Percentiles rank a stretch among this genome's conserved stretches.
These are phyloP conservation scores for Nitzschia sp. DNA, from an alignment of 108 stramenopile genomes.

Conservation along the genomic window DNA sequence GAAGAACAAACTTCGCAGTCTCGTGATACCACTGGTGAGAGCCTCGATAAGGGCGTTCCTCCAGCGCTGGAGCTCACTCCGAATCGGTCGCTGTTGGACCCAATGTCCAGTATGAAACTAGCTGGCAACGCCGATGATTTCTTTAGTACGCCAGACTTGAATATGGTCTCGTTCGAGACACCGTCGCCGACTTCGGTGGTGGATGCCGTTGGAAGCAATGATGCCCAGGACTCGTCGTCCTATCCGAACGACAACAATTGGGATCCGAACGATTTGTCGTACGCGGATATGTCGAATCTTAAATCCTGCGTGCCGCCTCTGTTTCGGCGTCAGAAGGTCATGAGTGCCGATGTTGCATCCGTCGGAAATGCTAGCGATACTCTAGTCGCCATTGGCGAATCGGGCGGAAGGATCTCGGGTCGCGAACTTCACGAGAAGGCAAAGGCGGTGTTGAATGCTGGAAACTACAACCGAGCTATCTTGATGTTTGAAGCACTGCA, in stretches of 20 bases:
- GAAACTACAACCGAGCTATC: slow-evolving; percentile 32
- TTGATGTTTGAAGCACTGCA: slow-evolving; percentile 35
- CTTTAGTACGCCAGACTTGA: slow-evolving; percentile 13
- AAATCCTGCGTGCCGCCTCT: slow-evolving; percentile 23
- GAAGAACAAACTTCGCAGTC: not conserved
- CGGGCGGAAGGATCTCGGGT: slow-evolving; percentile 24
- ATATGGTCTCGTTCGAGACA: slow-evolving; percentile 11
- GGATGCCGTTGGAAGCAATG: not conserved
- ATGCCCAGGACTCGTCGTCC: not conserved
- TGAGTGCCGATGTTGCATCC: slow-evolving; percentile 38
- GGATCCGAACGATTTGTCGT: not conserved
- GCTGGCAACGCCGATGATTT: slow-evolving; percentile 25
- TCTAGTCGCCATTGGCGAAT: slow-evolving; percentile 11
- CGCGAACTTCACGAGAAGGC: slow-evolving; percentile 41
- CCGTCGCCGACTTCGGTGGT: slow-evolving; percentile 7
- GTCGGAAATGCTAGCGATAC: slow-evolving; percentile 39
- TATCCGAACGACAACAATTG: slow-evolving; percentile 22
- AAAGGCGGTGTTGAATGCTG: slow-evolving; percentile 38
- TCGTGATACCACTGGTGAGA: not conserved
- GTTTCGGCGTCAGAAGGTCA: slow-evolving; percentile 25
- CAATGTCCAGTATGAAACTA: slow-evolving; percentile 1
- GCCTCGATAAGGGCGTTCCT: not conserved
- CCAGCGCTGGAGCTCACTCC: not conserved
- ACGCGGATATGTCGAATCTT: not conserved
- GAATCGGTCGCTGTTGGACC: not conserved